A percentile compares a stretch with the other conserved stretches of the same genome.
These are phyloP conservation scores for Hirsutella rhossiliensis DNA, from an alignment of 2,329 filamentous ascomycete species.

Conservation along the genomic window DNA sequence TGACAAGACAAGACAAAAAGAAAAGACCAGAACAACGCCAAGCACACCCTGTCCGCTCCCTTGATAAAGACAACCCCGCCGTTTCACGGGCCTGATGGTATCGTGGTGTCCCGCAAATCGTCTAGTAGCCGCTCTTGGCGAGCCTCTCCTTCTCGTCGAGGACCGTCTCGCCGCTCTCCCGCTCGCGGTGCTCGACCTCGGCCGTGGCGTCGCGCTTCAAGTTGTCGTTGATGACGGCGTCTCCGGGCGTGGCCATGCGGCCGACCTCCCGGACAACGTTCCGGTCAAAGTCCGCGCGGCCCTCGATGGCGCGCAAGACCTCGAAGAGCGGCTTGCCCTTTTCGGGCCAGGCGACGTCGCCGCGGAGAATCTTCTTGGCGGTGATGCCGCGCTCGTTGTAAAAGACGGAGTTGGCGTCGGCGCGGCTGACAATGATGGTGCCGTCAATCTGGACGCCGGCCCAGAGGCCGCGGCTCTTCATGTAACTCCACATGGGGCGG, in stretches of 20 bases:
- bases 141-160: conserved; percentile 15
- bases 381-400: conserved; percentile 47
- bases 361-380: conserved; percentile 21
- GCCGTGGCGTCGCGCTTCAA: conserved; percentile 13
- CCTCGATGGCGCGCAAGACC: conserved; percentile 26
- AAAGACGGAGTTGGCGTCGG: conserved; percentile 68
- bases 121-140: conserved; percentile 3
- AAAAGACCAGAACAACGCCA: too few relatives aligned
- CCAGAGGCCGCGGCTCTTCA: conserved; percentile 71
- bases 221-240: conserved; percentile 14
- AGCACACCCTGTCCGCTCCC: too few relatives aligned
- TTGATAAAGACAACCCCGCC: too few relatives aligned
- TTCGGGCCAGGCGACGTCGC: conserved; percentile 27
- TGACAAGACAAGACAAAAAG: too few relatives aligned
- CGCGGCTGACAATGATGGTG: conserved; percentile 63
- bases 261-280: conserved; percentile 15
- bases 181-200: conserved; percentile 5
- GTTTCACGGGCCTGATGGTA: too few relatives aligned
- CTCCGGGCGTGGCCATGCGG: conserved; percentile 9
- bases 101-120: too few relatives aligned
- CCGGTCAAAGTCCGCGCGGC: conserved; percentile 13
- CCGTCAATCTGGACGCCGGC: conserved; percentile 72
- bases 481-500: conserved; percentile 66
- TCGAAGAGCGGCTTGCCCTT: conserved; percentile 24
- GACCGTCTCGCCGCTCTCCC: conserved; percentile 6